Conservation (phyloP, 2,329 filamentous ascomycete genomes). For the Monosporascus cannonballus region DNA sequence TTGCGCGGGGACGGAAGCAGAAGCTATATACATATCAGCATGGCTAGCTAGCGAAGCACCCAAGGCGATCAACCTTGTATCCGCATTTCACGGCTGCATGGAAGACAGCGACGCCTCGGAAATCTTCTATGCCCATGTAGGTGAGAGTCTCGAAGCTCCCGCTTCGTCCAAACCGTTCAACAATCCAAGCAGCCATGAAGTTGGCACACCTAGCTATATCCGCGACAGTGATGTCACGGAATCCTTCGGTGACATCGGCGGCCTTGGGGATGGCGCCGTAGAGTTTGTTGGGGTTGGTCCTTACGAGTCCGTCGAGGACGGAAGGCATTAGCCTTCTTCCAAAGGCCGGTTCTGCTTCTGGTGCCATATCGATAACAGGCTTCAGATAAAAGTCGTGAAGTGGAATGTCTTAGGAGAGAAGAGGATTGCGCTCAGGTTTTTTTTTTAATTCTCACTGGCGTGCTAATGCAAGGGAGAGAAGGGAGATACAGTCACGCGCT, state of each 20-base stretch:
- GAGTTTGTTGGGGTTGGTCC: slow-evolving; percentile 6
- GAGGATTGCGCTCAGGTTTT: no score
- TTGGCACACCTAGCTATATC: slow-evolving; percentile 19
- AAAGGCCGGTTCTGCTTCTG: slow-evolving; percentile 9
- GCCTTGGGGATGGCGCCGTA: slow-evolving; percentile 17
- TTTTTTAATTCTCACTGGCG: no score
- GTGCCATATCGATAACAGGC: background rate
- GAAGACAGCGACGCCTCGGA: slow-evolving; percentile 26
- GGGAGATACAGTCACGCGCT: no score
- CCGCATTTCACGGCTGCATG: slow-evolving; percentile 31
- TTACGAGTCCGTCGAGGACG: slow-evolving; percentile 11
- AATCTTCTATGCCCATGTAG: slow-evolving; percentile 22
- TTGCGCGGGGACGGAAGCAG: slow-evolving; percentile 19
- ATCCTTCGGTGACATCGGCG: slow-evolving; percentile 11
- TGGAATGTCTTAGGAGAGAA: no score
- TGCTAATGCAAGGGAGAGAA: no score
- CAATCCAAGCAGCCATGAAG: slow-evolving; percentile 23
- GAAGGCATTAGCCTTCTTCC: slow-evolving; percentile 12
- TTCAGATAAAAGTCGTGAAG: no score
- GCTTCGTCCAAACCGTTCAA: slow-evolving; percentile 15
- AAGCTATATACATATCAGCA: slow-evolving; percentile 5
- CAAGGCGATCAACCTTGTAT: slow-evolving; percentile 20
- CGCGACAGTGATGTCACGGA: slow-evolving; percentile 13
- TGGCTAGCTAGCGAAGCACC: background rate
- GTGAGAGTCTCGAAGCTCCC: slow-evolving; percentile 21